Conservation (phyloP, 2,329 filamentous ascomycete species). For the Rhexocercosporidium sp. region DNA sequence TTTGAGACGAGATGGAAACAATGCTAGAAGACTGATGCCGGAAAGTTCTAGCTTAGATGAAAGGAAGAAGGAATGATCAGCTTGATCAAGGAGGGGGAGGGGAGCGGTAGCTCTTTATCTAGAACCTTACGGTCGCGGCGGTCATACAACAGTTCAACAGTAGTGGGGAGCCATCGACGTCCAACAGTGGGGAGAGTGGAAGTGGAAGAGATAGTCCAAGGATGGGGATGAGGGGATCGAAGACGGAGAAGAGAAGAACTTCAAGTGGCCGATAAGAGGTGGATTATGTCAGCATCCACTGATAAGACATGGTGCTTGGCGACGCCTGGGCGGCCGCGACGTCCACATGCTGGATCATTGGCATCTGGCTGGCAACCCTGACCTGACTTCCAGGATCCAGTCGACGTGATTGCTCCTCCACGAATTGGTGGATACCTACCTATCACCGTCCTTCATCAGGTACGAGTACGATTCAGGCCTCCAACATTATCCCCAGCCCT, state of each 20-base stretch:
- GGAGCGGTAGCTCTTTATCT: conserved; percentile 11
- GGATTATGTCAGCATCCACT: background rate
- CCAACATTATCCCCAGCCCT: conserved; percentile 12
- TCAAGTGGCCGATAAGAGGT: conserved; percentile 5
- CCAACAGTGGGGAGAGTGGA: conserved; percentile 9
- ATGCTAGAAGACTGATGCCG: background rate
- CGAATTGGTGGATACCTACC: background rate
- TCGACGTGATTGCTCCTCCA: no score
- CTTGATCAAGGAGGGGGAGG: conserved; percentile 22
- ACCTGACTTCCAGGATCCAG: no score
- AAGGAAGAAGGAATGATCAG: conserved; percentile 4
- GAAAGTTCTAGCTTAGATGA: background rate
- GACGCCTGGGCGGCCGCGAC: background rate
- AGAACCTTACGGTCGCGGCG: conserved; percentile 5
- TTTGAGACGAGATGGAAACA: background rate
- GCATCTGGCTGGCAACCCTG: background rate
- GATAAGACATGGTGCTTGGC: conserved; percentile 6
- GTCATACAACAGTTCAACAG: conserved; percentile 9
- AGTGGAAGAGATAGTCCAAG: background rate
- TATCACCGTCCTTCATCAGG: background rate
- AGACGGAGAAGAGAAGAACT: background rate
- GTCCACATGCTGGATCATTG: conserved; percentile 12
- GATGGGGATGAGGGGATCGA: no score
- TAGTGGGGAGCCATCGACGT: conserved; percentile 24
- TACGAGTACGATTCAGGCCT: conserved; percentile 22